phyloP scores from a whole-genome alignment of 1,139 yeast genomes.

The Debaryomycetaceae sp. region DNA sequence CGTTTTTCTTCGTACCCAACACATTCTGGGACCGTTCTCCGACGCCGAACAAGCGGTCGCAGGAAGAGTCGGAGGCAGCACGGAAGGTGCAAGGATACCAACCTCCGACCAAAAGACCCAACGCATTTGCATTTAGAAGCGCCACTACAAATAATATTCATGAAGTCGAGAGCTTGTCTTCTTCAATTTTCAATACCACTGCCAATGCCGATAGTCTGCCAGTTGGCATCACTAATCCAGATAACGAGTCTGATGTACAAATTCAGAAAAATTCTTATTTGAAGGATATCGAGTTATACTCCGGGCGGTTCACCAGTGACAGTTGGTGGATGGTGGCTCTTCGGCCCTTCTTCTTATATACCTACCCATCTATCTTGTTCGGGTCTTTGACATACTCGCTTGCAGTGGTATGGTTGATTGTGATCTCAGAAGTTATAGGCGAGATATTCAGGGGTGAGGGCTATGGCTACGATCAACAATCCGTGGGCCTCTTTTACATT shows the following conservation, averaged over 20 bases:
- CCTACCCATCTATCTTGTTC: conserved; percentile 53
- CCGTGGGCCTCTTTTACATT: conserved; percentile 56
- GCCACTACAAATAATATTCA: conserved; percentile 15
- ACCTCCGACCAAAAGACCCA: conserved; percentile 29
- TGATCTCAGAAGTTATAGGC: conserved; percentile 55
- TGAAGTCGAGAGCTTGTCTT: conserved; percentile 17
- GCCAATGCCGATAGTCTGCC: conserved; percentile 11
- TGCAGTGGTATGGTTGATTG: conserved; percentile 63
- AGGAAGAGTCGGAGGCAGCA: conserved; percentile 49
- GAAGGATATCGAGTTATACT: conserved; percentile 20
- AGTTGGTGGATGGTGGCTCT: conserved; percentile 57
- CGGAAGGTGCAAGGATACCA: conserved; percentile 30
- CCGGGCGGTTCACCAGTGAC: conserved; percentile 49
- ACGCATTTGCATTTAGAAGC: conserved; percentile 28
- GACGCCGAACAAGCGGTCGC: conserved; percentile 45
- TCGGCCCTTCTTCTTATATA: conserved; percentile 51
- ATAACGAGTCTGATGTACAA: background rate
- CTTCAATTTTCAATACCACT: conserved; percentile 13
- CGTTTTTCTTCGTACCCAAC: conserved; percentile 58
- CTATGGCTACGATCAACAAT: conserved; percentile 44
- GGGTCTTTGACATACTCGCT: conserved; percentile 52
- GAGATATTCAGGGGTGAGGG: conserved; percentile 45
- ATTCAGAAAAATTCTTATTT: conserved; percentile 14
- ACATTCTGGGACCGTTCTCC: conserved; percentile 65
- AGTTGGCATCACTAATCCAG: conserved; percentile 16